Conservation (phyloP, 202 grass and related monocot genomes). For the Panicum hallii region DNA sequence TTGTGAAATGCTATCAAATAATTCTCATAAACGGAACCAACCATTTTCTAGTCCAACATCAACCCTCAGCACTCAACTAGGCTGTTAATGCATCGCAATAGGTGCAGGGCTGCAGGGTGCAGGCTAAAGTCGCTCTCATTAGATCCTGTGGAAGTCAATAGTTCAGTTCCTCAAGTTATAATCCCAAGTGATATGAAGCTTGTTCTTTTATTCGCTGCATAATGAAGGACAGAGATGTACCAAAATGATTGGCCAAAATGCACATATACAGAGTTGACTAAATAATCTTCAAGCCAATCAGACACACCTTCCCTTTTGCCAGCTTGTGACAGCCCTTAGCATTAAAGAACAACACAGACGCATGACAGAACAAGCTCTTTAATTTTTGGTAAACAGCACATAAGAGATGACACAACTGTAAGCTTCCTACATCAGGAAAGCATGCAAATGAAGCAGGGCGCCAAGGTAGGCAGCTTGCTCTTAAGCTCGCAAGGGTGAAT, state of each 20-base stretch:
- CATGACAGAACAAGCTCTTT: background rate
- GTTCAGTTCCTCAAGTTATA: background rate
- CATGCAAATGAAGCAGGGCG: background rate
- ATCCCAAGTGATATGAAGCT: background rate
- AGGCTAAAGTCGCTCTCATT: background rate
- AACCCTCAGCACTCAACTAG: background rate
- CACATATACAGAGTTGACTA: conserved; percentile 30
- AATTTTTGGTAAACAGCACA: conserved; percentile 4
- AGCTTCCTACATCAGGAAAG: background rate
- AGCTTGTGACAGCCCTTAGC: conserved; percentile 1
- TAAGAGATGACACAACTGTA: background rate
- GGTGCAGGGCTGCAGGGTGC: background rate
- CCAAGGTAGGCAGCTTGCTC: background rate
- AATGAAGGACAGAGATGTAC: background rate
- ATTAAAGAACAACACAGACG: conserved; percentile 4
- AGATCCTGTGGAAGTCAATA: background rate
- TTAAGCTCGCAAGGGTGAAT: background rate
- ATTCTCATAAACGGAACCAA: conserved; percentile 1
- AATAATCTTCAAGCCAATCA: conserved; percentile 15
- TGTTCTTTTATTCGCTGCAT: conserved; percentile 10
- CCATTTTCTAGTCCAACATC: background rate
- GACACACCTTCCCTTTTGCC: background rate
- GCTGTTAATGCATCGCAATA: background rate
- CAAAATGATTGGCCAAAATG: conserved; percentile 27
- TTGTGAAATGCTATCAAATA: background rate